phyloP scores from a whole-genome alignment of 495 filamentous ascomycete species.

The Xanthoparmelia taractica region DNA sequence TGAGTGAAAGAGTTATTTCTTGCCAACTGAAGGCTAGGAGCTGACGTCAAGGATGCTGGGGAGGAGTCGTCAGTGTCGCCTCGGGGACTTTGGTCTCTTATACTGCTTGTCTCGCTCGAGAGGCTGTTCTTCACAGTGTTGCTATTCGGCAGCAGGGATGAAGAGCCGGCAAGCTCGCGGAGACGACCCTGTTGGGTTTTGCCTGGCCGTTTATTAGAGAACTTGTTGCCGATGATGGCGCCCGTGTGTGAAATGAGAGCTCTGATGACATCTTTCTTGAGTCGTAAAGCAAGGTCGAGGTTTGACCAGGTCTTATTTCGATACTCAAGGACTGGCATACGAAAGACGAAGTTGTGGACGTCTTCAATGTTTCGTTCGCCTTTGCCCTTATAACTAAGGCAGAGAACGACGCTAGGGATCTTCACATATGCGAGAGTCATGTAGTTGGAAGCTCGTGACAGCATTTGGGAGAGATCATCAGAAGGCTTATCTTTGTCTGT shows the following conservation, averaged over 20 bases:
- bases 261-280: conserved; percentile 90
- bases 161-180: conserved; percentile 62
- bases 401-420: conserved; percentile 88
- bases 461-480: conserved; percentile 98
- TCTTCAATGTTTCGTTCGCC: conserved; percentile 92
- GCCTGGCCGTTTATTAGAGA: conserved; percentile 75
- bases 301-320: conserved; percentile 99
- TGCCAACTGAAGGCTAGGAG: conserved; percentile 14
- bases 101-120: conserved; percentile 25
- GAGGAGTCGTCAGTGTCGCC: conserved; percentile 6
- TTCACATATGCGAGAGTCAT: conserved; percentile 96
- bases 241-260: conserved; percentile 92
- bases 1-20: conserved; percentile 24
- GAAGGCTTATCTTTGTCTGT: conserved; percentile 50
- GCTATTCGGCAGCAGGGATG: conserved; percentile 42
- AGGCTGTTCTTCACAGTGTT: conserved; percentile 38
- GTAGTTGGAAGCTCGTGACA: conserved; percentile 87
- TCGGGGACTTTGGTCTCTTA: conserved; percentile 19
- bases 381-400: conserved; percentile 93
- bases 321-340: conserved; percentile 88
- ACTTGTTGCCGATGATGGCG: conserved; percentile 95
- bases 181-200: conserved; percentile 70
- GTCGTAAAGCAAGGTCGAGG: conserved; percentile 78
- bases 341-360: conserved; percentile 94
- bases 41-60: conserved; percentile 7